These are phyloP conservation scores for Pestalotiopsis sp. DNA, from an alignment of 2,329 filamentous ascomycete genomes.

Conservation along the genomic window DNA sequence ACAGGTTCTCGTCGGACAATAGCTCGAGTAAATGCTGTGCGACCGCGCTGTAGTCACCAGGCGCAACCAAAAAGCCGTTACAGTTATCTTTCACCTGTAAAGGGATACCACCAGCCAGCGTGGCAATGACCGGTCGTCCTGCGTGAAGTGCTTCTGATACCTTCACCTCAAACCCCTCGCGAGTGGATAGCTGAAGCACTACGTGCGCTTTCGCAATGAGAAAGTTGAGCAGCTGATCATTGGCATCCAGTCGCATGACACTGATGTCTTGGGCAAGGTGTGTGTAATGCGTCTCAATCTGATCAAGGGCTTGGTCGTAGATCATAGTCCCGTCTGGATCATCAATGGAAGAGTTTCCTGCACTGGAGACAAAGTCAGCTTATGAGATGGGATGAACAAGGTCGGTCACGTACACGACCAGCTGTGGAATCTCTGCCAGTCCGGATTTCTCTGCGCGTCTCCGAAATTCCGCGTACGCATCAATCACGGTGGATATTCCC, in stretches of 20 bases:
- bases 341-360: slow-evolving; percentile 77
- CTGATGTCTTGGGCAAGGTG: slow-evolving; percentile 68
- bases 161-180: slow-evolving; percentile 86
- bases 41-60: slow-evolving; percentile 70
- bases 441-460: slow-evolving; percentile 57
- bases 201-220: slow-evolving; percentile 73
- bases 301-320: slow-evolving; percentile 71
- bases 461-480: slow-evolving; percentile 74
- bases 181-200: slow-evolving; percentile 77
- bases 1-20: slow-evolving; percentile 66
- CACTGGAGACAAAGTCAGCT: slow-evolving; percentile 38
- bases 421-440: slow-evolving; percentile 63
- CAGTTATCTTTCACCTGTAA: slow-evolving; percentile 73
- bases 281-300: slow-evolving; percentile 65
- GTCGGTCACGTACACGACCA: slow-evolving; percentile 58
- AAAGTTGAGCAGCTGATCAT: slow-evolving; percentile 79
- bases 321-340: slow-evolving; percentile 76
- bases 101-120: slow-evolving; percentile 76
- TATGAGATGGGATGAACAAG: background rate
- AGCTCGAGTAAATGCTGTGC: slow-evolving; percentile 68
- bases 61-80: slow-evolving; percentile 74
- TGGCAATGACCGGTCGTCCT: slow-evolving; percentile 77
- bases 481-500: slow-evolving; percentile 77
- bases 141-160: slow-evolving; percentile 83
- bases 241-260: slow-evolving; percentile 75